Evolutionary conservation across 257 asterid genomes (phyloP).

Genomic region (Petunia axillaris): DNA sequence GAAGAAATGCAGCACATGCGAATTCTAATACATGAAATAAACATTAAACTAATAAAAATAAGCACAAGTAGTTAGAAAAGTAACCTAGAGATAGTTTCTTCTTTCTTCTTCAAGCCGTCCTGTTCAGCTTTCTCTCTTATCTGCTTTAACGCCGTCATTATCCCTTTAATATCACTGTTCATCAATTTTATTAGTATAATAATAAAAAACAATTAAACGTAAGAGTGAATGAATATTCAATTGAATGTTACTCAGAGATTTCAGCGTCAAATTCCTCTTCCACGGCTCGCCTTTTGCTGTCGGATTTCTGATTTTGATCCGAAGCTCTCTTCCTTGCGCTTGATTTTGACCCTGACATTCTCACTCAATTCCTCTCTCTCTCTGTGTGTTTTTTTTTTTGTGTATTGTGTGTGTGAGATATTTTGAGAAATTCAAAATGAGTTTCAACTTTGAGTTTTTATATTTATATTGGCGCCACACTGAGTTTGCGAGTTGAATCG

Average conservation of each 20-base stretch:
- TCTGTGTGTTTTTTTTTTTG: neutral
- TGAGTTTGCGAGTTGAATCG: no score
- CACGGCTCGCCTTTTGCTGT: slow-evolving; percentile 60
- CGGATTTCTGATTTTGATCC: slow-evolving; percentile 56
- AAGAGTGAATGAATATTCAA: neutral
- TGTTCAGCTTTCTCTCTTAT: slow-evolving; percentile 83
- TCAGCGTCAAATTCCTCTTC: slow-evolving; percentile 80
- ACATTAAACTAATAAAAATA: neutral
- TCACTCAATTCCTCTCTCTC: neutral
- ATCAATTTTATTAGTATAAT: neutral
- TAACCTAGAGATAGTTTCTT: slow-evolving; percentile 89
- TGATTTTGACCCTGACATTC: slow-evolving; percentile 66
- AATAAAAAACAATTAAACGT: neutral
- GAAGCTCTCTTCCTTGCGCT: slow-evolving; percentile 57
- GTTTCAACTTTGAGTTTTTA: no score
- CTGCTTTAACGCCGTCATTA: slow-evolving; percentile 87
- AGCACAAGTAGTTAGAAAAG: slow-evolving; percentile 31
- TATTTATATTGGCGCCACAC: no score
- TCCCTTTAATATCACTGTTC: slow-evolving; percentile 75
- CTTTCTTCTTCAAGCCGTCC: slow-evolving; percentile 91
- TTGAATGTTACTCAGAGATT: slow-evolving; percentile 59
- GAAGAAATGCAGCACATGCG: neutral
- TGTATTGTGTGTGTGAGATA: neutral
- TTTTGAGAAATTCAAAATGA: no score
- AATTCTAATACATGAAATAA: neutral